Conservation (phyloP, 805 yeast species). For the Nakazawaea wickerhamii region DNA sequence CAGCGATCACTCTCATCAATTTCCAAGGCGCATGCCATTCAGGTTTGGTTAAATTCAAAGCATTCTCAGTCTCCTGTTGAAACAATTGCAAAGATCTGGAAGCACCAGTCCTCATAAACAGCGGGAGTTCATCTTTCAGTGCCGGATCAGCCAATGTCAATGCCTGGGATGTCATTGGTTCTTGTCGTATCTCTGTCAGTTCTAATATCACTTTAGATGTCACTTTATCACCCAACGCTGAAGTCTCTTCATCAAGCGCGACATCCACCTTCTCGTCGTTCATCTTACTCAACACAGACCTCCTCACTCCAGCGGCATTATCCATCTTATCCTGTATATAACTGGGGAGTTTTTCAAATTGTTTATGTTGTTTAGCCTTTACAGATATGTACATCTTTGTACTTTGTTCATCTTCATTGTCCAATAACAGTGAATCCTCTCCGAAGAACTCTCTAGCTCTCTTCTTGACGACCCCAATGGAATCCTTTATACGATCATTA, state of each 20-base stretch:
- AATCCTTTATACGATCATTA: background rate
- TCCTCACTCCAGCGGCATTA: conserved; percentile 8
- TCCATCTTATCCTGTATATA: conserved; percentile 25
- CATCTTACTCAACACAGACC: conserved; percentile 12
- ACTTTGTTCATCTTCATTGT: conserved; percentile 23
- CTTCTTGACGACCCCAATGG: conserved; percentile 2
- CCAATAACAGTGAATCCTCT: background rate
- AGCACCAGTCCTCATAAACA: conserved; percentile 17
- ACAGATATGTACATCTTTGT: conserved; percentile 23
- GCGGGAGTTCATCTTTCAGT: background rate
- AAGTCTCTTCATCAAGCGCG: conserved; percentile 18
- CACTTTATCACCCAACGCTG: conserved; percentile 17
- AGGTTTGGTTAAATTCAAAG: conserved; percentile 16
- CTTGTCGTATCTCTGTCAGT: background rate
- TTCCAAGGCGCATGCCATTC: conserved; percentile 64
- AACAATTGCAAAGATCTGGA: conserved; percentile 22
- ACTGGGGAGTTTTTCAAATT: conserved; percentile 22
- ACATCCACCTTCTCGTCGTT: conserved; percentile 12
- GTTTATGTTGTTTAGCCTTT: conserved; percentile 20
- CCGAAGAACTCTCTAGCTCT: background rate
- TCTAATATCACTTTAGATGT: conserved; percentile 18
- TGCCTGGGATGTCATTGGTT: conserved; percentile 3
- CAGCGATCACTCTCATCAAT: conserved; percentile 67
- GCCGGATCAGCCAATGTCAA: conserved; percentile 7
- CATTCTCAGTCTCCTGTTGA: conserved; percentile 14